Conservation (phyloP, 306 rosid species). For the Cyclanthera cordifolia region DNA sequence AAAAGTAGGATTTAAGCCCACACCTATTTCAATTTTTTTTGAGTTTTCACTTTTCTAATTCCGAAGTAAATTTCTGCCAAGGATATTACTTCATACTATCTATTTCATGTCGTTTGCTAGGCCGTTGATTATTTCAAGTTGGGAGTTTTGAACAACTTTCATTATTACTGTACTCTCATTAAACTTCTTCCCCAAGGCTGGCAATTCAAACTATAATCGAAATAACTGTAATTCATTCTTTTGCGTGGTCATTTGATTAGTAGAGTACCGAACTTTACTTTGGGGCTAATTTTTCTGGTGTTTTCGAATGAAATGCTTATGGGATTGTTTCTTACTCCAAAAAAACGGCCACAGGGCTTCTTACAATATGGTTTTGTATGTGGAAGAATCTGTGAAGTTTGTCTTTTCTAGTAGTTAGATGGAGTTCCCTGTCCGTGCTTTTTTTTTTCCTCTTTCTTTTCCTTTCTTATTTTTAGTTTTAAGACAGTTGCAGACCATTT, state of each 20-base stretch:
- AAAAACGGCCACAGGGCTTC: not conserved
- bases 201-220: not conserved
- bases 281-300: not conserved
- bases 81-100: not conserved
- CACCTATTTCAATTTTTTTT: not conserved
- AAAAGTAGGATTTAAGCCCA: not conserved
- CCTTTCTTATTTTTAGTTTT: not conserved
- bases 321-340: too few relatives aligned
- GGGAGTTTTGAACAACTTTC: not conserved
- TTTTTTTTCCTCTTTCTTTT: too few relatives aligned
- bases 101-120: not conserved
- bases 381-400: conserved; percentile 6
- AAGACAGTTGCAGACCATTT: not conserved
- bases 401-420: not conserved
- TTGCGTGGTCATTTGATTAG: not conserved
- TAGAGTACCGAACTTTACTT: not conserved
- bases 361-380: not conserved
- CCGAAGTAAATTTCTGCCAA: not conserved
- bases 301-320: not conserved
- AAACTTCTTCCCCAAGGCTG: not conserved
- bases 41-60: not conserved
- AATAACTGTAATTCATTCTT: not conserved
- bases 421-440: not conserved
- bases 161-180: not conserved
- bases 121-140: not conserved